Conservation (phyloP, 805 yeast species). For the Kazachstania taianensis region DNA sequence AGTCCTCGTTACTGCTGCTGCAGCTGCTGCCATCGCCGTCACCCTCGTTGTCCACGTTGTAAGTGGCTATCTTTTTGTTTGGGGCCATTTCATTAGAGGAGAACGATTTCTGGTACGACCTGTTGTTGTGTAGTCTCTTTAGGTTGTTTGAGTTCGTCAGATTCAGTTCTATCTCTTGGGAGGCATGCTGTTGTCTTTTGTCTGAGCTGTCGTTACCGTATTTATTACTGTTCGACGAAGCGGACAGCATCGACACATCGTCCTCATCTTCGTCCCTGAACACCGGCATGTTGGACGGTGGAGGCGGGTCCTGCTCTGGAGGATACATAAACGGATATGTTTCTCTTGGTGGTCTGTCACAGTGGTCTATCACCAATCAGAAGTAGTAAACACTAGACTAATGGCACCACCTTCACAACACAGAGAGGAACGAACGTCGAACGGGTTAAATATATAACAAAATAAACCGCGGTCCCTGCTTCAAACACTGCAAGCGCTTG, state of each 20-base stretch:
- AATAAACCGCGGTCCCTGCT: no score
- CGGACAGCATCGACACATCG: constrained; percentile 1
- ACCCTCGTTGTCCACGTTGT: not conserved
- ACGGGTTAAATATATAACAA: no score
- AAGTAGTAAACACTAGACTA: no score
- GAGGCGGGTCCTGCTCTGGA: not conserved
- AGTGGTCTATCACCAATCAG: not conserved
- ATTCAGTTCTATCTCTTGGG: not conserved
- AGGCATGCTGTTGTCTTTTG: no score
- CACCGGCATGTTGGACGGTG: not conserved
- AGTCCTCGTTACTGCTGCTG: not conserved
- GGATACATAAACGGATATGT: not conserved
- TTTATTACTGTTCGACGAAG: not conserved
- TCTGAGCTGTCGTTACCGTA: constrained; percentile 1
- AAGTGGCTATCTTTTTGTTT: not conserved
- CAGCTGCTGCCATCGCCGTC: not conserved
- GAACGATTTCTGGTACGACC: not conserved
- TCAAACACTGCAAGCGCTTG: no score
- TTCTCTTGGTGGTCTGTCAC: not conserved
- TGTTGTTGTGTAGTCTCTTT: not conserved
- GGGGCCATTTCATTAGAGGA: not conserved
- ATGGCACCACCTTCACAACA: no score
- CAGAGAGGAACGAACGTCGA: no score
- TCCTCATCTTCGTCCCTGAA: not conserved
- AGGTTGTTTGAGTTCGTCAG: not conserved